Percentiles rank a stretch among this genome's conserved stretches.
phyloP scores from a whole-genome alignment of 2,329 filamentous ascomycete genomes.

The Aspergillus quadricinctus region DNA sequence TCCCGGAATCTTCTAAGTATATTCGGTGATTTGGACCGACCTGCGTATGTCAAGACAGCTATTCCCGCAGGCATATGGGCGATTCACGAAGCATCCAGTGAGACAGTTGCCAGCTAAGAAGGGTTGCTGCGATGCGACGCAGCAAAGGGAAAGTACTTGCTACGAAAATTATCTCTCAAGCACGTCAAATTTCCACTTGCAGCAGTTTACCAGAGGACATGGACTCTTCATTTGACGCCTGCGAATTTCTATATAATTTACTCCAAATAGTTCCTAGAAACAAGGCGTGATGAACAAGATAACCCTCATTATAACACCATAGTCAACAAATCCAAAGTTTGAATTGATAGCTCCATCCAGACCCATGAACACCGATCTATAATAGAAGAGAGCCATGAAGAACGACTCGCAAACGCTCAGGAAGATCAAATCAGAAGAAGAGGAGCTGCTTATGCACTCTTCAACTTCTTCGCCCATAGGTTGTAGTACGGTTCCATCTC shows the following conservation, averaged over 20 bases:
- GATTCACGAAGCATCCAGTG: background rate
- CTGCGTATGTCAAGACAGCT: background rate
- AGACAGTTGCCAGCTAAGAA: background rate
- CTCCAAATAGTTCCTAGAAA: background rate
- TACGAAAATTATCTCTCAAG: background rate
- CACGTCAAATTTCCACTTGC: background rate
- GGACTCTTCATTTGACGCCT: background rate
- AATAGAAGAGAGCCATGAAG: background rate
- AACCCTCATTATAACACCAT: background rate
- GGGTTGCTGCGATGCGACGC: background rate
- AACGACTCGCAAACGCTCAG: background rate
- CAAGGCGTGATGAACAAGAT: background rate
- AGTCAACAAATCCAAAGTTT: background rate
- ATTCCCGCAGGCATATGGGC: background rate
- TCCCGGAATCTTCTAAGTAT: constrained; percentile 65
- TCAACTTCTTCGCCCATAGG: constrained; percentile 36
- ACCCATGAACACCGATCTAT: background rate
- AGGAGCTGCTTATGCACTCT: constrained; percentile 12
- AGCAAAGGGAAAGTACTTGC: background rate
- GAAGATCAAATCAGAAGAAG: background rate
- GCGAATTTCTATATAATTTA: background rate
- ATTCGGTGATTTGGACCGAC: background rate
- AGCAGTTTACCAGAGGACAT: background rate
- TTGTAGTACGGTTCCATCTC: constrained; percentile 59
- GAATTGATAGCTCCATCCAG: background rate